Evolutionary conservation across 2,329 filamentous ascomycete species (phyloP).

Genomic region (Hypoxylon sp.): DNA sequence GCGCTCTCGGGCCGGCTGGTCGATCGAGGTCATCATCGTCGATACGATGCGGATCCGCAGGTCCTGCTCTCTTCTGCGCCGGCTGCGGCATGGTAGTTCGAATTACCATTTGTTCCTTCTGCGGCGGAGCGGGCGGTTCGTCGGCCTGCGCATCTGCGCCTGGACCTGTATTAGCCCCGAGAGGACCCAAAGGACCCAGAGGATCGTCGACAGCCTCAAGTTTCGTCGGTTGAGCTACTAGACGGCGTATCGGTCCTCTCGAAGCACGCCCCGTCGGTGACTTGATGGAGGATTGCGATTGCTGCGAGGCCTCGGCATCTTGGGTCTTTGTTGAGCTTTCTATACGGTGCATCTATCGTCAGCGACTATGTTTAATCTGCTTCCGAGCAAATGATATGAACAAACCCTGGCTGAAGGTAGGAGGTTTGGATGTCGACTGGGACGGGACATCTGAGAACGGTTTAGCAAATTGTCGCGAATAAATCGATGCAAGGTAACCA

Average conservation of each 20-base stretch:
- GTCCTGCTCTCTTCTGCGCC: constrained; percentile 60
- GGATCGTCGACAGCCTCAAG: constrained; percentile 84
- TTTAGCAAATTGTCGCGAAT: constrained; percentile 36
- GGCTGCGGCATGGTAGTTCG: constrained; percentile 68
- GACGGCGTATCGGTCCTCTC: constrained; percentile 62
- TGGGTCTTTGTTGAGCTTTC: constrained; percentile 46
- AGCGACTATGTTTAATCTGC: constrained; percentile 18
- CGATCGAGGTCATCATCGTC: constrained; percentile 75
- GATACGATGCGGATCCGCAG: constrained; percentile 73
- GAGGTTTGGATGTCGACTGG: constrained; percentile 52
- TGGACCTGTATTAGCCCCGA: constrained; percentile 63
- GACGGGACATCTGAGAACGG: constrained; percentile 57
- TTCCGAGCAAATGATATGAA: constrained; percentile 9
- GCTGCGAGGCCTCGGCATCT: constrained; percentile 50
- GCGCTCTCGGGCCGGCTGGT: constrained; percentile 70
- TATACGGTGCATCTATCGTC: constrained; percentile 27
- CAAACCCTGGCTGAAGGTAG: constrained; percentile 48
- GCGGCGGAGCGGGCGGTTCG: constrained; percentile 76
- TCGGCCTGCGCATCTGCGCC: constrained; percentile 53
- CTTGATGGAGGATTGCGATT: constrained; percentile 51
- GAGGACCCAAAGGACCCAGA: constrained; percentile 80
- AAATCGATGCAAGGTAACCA: constrained; percentile 38
- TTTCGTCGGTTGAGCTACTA: constrained; percentile 81
- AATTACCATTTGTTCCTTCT: constrained; percentile 74
- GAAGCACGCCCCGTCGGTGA: constrained; percentile 46